Evolutionary conservation across 2,329 filamentous ascomycete genomes (phyloP), one percentile per base, ranked within the genome.

Genomic region (Neophaeococcomyces aloes): DNA sequence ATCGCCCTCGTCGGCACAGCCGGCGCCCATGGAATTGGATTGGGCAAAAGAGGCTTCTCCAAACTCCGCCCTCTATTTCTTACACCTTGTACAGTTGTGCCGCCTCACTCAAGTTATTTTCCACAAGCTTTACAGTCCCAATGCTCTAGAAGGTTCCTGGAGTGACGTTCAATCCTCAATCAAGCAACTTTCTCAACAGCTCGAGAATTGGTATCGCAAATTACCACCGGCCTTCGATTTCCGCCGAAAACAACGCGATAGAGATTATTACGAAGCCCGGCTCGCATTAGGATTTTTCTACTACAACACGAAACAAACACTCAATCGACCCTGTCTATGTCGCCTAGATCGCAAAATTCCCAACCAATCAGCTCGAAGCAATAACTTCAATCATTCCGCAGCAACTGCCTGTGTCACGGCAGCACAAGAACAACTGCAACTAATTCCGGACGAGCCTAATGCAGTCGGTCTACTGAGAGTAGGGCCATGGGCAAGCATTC

Each of bases 261-360:
- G 51, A 1, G 52, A 46, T 3, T 49, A 59, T 14, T 56, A 67
- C 14, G 60, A 65, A 34, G 53, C 51, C 38, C 66, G 66, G 36
- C 54, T 68, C 37, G 57, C 57, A 18, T 54, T 69, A 14, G 66
- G 63, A 2, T 64, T 69, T 38, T 59, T 62, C 38, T 69, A 64
- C 53, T 65, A 68, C 46, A 67, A 66, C 43, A 58, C 61, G 15
- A 61, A 61, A 17, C 65, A 66, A 44, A 65, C 64, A 14, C 56
- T 68, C 5, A 63, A 66, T 35, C 63, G 67, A 13, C 67, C 67
- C 3, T 68, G 61, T 65, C 46, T 69, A n/a, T 69, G 66, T 47
- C 62, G 65, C 14, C 59, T 64, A 18, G 65, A 67, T 39, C 58
- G 63, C 27, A 57, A 56, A 14, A 46, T 58, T 15, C 46, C 55